These are phyloP conservation scores for Cetraspora pellucida DNA, from an alignment of 192 early-diverging fungal species.

Conservation along the genomic window DNA sequence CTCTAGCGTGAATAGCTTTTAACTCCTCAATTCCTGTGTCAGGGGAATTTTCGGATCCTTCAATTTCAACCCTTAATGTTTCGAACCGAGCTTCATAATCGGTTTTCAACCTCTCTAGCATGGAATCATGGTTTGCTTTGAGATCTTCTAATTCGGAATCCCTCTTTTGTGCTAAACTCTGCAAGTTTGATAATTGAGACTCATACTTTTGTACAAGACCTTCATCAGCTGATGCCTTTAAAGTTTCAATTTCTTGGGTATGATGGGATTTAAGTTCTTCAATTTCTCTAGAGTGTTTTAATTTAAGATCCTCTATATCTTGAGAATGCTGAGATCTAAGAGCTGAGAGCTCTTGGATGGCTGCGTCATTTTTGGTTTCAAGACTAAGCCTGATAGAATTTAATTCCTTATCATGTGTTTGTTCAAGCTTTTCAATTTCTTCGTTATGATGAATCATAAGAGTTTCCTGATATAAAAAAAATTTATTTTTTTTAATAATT, in stretches of 20 bases:
- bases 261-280: slow-evolving; percentile 20
- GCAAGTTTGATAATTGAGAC: neutral
- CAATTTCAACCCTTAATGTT: neutral
- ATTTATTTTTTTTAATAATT: neutral
- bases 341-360: slow-evolving; percentile 10
- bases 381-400: neutral
- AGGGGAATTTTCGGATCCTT: neutral
- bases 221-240: slow-evolving; percentile 12
- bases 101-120: neutral
- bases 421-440: neutral
- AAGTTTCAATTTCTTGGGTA: slow-evolving; percentile 1
- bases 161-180: neutral
- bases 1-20: neutral
- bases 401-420: slow-evolving; percentile 1
- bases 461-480: neutral
- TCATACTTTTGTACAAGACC: slow-evolving; percentile 17
- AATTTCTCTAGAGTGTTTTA: neutral
- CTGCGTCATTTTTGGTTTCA: slow-evolving; percentile 7
- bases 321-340: slow-evolving; percentile 23
- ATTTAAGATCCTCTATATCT: slow-evolving; percentile 18
- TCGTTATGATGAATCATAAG: neutral
- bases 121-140: neutral
- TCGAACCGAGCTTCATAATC: neutral
- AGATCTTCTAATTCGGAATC: neutral
- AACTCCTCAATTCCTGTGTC: neutral